Evolutionary conservation across 441 rosid genomes (phyloP), one percentile per base, ranked within the genome.

Genomic region (Capsella rubella): DNA sequence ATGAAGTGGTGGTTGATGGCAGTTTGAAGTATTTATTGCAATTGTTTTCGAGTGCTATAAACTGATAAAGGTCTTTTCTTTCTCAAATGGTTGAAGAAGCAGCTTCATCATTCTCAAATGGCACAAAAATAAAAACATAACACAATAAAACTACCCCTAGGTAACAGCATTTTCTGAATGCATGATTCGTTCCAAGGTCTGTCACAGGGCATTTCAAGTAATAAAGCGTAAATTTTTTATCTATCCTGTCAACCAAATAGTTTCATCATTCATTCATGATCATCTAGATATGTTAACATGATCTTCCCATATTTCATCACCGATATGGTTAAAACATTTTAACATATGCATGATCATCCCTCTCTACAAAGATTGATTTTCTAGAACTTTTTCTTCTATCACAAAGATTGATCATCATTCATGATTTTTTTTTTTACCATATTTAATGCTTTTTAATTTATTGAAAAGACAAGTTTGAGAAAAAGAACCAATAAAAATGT

Each of bases 41-140:
- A 21, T 46, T 18, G 6, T 42, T 45, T 53, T 42, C 37, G 45
- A 5, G 35, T 27, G 43, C 13, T 6, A 18, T 18, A 16, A 37
- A 42, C 64, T 32, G 49, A 49, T 34, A 12, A 45, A 45, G 21
- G 25, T n/a, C 4, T 9, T n/a, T 18, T 14, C 9, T 71, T 60
- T 60, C 40, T 55, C 75, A 18, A 51, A 76, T 39, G 65, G 15
- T 16, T 16, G 18, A 16, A 16, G 81, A 67, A 78, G 74, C 79
- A 73, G 51, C 70, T 62, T 21, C 56, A 7, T 62, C 18, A 16
- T 16, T 75, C 15, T 18, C 64, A 29, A 51, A 76, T 39, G 65
- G 15, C 37, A 15, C 59, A 69, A 57, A 50, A 54, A 1, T 42
- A 49, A 32, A 31, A 50, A 18, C 21, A 18, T 18, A 18, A 18